These are phyloP conservation scores for Solanum gracilifrons DNA, from an alignment of 257 asterid species.

Conservation along the genomic window DNA sequence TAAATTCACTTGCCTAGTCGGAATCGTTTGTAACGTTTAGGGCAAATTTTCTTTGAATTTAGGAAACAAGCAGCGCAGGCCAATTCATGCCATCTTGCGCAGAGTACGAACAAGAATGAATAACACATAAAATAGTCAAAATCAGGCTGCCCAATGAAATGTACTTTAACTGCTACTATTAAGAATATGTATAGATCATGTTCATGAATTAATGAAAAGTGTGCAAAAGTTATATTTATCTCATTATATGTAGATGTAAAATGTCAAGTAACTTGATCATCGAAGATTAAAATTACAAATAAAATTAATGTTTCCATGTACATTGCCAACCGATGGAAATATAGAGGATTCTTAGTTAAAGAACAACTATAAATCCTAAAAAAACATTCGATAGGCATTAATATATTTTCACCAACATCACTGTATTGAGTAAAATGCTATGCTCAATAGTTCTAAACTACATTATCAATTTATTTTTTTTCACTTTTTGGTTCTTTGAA, in stretches of 20 bases:
- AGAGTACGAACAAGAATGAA: too few species aligned
- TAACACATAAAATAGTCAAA: too few species aligned
- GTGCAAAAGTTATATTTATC: background rate
- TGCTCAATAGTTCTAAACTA: background rate
- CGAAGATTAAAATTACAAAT: background rate
- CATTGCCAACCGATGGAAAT: background rate
- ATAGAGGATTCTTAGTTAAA: background rate
- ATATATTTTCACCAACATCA: background rate
- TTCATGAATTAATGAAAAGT: background rate
- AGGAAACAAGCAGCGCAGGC: too few species aligned
- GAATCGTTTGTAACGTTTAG: too few species aligned
- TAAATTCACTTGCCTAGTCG: too few species aligned
- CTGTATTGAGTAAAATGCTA: background rate
- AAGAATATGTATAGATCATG: background rate
- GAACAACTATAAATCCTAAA: background rate
- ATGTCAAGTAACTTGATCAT: background rate
- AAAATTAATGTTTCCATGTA: background rate
- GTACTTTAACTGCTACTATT: too few species aligned
- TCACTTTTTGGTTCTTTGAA: background rate
- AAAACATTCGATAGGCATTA: background rate
- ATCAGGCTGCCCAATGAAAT: too few species aligned
- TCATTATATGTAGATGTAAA: background rate
- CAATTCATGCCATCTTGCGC: too few species aligned
- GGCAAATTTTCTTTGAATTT: too few species aligned
- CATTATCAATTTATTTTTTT: background rate